A percentile compares a stretch with the other conserved stretches of the same genome.
Evolutionary conservation across 768 basidiomycete genomes (phyloP).

Genomic region (Hirschioporus abietinus): DNA sequence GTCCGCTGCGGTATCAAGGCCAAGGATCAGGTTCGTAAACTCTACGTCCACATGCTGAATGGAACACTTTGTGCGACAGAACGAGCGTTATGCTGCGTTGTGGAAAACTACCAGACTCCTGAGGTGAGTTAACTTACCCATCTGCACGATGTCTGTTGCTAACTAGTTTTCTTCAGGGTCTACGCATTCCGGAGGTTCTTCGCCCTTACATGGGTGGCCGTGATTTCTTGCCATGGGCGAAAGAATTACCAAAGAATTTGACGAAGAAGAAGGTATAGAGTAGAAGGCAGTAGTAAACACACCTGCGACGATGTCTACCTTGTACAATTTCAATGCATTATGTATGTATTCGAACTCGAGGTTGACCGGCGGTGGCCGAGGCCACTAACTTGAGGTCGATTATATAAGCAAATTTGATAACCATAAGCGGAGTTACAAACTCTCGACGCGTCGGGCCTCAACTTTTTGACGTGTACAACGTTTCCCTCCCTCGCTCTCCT

Average conservation of each 20-base stretch:
- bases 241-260: constrained; percentile 70
- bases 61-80: constrained; percentile 97
- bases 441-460: background rate
- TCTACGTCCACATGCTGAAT: constrained; percentile 99
- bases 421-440: background rate
- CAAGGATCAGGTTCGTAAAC: constrained; percentile 84
- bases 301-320: background rate
- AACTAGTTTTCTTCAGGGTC: constrained; percentile 49
- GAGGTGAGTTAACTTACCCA: constrained; percentile 52
- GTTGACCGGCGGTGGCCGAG: no score
- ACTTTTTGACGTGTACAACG: background rate
- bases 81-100: constrained; percentile 92
- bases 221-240: constrained; percentile 81
- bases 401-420: background rate
- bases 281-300: background rate
- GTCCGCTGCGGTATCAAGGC: constrained; percentile 89
- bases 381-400: no score
- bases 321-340: no score
- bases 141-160: constrained; percentile 4
- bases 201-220: constrained; percentile 96
- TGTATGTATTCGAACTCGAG: no score
- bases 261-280: constrained; percentile 62
- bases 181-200: constrained; percentile 84
- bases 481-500: background rate
- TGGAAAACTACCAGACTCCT: constrained; percentile 97